Conservation (phyloP, 352 stramenopile genomes). For the Phytophthora sp. region DNA sequence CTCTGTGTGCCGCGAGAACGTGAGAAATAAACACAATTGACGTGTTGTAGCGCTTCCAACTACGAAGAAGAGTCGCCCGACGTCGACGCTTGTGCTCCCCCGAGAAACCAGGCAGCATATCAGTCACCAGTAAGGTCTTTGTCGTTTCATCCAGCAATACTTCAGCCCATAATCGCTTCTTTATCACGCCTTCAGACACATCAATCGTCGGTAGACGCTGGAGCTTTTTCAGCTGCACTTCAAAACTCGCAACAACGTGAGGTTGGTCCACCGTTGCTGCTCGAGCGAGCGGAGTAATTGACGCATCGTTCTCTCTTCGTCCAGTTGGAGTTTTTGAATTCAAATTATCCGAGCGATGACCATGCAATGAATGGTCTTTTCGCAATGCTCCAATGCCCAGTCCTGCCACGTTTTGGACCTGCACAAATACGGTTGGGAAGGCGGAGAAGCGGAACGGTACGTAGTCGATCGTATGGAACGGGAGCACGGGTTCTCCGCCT, state of each 20-base stretch:
- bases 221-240: conserved; percentile 82
- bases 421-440: conserved; percentile 71
- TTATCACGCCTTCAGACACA: conserved; percentile 62
- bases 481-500: conserved; percentile 69
- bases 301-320: conserved; percentile 3
- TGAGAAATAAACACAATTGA: conserved; percentile 73
- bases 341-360: conserved; percentile 9
- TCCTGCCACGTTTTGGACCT: conserved; percentile 73
- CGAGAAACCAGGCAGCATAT: conserved; percentile 79
- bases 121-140: conserved; percentile 81
- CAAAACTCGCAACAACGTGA: conserved; percentile 72
- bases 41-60: conserved; percentile 82
- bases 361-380: conserved; percentile 34
- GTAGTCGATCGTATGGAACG: conserved; percentile 84
- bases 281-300: conserved; percentile 30
- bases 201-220: conserved; percentile 84
- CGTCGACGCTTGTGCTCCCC: conserved; percentile 72
- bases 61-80: conserved; percentile 69
- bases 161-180: conserved; percentile 78
- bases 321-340: conserved; percentile 12
- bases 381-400: conserved; percentile 41
- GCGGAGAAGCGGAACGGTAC: conserved; percentile 74
- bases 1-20: conserved; percentile 40
- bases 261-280: conserved; percentile 32
- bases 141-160: conserved; percentile 80